Evolutionary conservation across 352 stramenopile species (phyloP), one percentile per base, ranked within the genome.

Genomic region (Pythium phragmitis): DNA sequence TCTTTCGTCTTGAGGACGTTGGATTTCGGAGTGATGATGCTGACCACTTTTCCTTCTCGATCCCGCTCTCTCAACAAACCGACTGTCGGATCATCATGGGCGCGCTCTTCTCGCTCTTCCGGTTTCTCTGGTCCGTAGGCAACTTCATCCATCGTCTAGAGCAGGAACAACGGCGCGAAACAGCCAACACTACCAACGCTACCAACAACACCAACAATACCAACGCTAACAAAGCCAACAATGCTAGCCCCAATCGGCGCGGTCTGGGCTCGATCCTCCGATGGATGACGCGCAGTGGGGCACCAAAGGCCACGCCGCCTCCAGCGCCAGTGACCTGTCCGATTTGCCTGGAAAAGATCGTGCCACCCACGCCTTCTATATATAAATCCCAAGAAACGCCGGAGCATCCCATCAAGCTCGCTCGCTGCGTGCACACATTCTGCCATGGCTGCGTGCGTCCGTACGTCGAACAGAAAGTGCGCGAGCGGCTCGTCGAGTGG

Each of bases 401-500:
- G 26, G 26, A 42, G 11, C 11, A 42, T 2, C 7, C 37, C 37
- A 42, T 42, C 8, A 51, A 28, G 46, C 46, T 51, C 46, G 46
- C n/a, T 42, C 37, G 37, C 17, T 51, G 46, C 14, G 8, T 12
- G 8, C 46, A 51, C 46, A 14, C 19, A 14, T 34, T 51, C 46
- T 51, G 46, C 14, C n/a, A 8, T 8, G 21, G 14, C 21, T 51
- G 46, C 21, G n/a, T 12, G 21, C 46, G 46, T 34, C 21, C 21
- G 19, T 34, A 51, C 21, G 46, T 51, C 19, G 21, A n/a, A 14
- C 26, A 33, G 14, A 51, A 51, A 51, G 46, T 34, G 46, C 46
- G 46, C 46, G 46, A 34, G 46, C 46, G 46, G 21, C 21, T 13
- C 46, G 46, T 51, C 14, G 46, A 34, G 42, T 48, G 37, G 37